These are phyloP conservation scores for Coemansia sp. DNA, from an alignment of 192 early-diverging fungal species.

Conservation along the genomic window DNA sequence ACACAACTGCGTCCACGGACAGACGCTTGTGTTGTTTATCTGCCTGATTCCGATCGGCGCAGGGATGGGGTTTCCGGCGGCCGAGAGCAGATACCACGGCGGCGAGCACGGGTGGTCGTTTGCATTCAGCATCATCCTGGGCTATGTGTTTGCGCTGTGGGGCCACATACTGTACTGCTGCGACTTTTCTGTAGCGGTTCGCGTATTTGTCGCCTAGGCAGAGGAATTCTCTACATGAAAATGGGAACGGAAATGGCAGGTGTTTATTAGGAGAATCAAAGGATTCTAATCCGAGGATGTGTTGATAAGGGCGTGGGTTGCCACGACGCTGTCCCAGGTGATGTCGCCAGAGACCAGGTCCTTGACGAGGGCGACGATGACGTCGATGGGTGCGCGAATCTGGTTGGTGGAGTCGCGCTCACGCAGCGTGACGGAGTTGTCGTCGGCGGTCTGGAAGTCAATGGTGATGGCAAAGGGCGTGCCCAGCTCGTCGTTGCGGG, in stretches of 20 bases:
- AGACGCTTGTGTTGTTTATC: slow-evolving; percentile 38
- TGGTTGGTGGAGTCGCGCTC: slow-evolving; percentile 97
- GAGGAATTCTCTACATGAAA: too few species aligned
- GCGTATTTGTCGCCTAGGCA: not conserved
- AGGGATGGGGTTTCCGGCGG: slow-evolving; percentile 35
- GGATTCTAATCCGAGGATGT: not conserved
- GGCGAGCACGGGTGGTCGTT: slow-evolving; percentile 44
- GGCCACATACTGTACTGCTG: slow-evolving; percentile 39
- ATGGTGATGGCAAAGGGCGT: slow-evolving; percentile 97
- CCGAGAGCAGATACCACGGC: slow-evolving; percentile 34
- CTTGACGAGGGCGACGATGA: slow-evolving; percentile 73
- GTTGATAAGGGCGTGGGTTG: slow-evolving; percentile 68
- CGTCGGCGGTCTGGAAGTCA: slow-evolving; percentile 96
- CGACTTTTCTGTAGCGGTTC: slow-evolving; percentile 23
- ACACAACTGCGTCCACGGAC: slow-evolving; percentile 25
- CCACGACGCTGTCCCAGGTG: slow-evolving; percentile 72
- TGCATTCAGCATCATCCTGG: slow-evolving; percentile 24
- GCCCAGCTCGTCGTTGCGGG: slow-evolving; percentile 97
- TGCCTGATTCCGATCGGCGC: slow-evolving; percentile 35
- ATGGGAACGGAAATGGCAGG: too few species aligned
- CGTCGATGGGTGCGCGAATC: slow-evolving; percentile 76
- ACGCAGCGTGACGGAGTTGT: slow-evolving; percentile 90
- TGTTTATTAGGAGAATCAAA: too few species aligned
- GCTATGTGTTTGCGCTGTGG: slow-evolving; percentile 35
- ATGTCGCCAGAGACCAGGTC: slow-evolving; percentile 68